A percentile compares a stretch with the other conserved stretches of the same genome.
These are phyloP conservation scores for Sisymbrium irio DNA, from an alignment of 345 rosid genomes.

Conservation along the genomic window DNA sequence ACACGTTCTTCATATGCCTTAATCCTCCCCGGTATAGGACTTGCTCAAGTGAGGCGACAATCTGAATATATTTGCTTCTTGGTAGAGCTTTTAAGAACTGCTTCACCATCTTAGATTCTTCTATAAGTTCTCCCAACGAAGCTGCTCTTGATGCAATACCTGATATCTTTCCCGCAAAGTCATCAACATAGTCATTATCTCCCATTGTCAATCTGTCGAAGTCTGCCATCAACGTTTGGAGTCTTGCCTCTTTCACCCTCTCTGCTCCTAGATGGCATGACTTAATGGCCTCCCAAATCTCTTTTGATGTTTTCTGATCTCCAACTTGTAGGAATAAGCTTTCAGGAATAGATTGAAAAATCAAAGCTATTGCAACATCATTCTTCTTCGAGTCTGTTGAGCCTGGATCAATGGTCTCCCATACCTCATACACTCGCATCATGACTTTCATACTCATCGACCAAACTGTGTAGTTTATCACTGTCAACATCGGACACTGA, in stretches of 20 bases:
- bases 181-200: neutral
- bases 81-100: neutral
- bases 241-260: neutral
- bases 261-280: neutral
- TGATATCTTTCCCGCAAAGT: neutral
- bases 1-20: neutral
- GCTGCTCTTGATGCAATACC: neutral
- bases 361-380: neutral
- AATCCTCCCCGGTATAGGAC: neutral
- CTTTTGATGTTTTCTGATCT: neutral
- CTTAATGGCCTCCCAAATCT: neutral
- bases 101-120: neutral
- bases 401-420: neutral
- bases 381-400: neutral
- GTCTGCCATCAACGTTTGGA: neutral
- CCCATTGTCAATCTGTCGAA: neutral
- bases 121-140: neutral
- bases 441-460: neutral
- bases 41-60: neutral
- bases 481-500: neutral
- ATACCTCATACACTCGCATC: neutral
- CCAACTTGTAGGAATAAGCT: neutral
- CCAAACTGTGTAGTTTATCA: neutral
- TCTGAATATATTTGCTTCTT: neutral
- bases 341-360: neutral